Conservation (phyloP, 1,139 yeast species). For the Sugiyamaella paludigena region DNA sequence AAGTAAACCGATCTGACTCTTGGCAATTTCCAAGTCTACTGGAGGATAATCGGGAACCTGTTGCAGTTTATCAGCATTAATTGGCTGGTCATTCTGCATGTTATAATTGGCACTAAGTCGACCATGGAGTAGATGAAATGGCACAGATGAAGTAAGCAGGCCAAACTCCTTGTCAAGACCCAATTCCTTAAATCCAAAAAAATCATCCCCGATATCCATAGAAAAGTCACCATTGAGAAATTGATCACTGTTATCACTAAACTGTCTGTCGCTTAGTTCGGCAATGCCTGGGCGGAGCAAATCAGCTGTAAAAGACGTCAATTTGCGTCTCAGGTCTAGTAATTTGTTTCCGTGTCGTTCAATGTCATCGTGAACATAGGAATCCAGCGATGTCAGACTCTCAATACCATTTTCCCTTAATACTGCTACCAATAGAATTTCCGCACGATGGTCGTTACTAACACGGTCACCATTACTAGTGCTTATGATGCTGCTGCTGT, state of each 20-base stretch:
- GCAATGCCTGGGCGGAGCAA: slow-evolving; percentile 70
- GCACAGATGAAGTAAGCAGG: slow-evolving; percentile 80
- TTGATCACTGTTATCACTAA: slow-evolving; percentile 88
- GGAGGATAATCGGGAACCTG: slow-evolving; percentile 41
- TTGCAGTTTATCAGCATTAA: slow-evolving; percentile 21
- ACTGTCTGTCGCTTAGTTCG: slow-evolving; percentile 73
- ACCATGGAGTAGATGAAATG: slow-evolving; percentile 83
- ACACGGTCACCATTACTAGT: slow-evolving; percentile 31
- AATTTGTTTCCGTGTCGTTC: slow-evolving; percentile 68
- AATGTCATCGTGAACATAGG: slow-evolving; percentile 72
- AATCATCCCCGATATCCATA: slow-evolving; percentile 84
- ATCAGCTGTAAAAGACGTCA: slow-evolving; percentile 75
- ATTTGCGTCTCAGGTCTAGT: slow-evolving; percentile 61
- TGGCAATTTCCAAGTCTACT: slow-evolving; percentile 49
- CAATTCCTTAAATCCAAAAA: slow-evolving; percentile 91
- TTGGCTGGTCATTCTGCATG: slow-evolving; percentile 23
- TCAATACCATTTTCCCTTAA: slow-evolving; percentile 82
- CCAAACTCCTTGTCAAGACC: slow-evolving; percentile 94
- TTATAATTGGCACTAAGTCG: slow-evolving; percentile 48
- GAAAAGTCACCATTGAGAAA: slow-evolving; percentile 94
- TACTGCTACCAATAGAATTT: slow-evolving; percentile 49
- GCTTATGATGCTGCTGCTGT: background rate
- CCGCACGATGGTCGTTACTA: slow-evolving; percentile 32
- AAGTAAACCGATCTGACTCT: slow-evolving; percentile 55
- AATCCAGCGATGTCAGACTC: slow-evolving; percentile 71